A percentile compares a stretch with the other conserved stretches of the same genome.
Evolutionary conservation across 2,329 filamentous ascomycete genomes (phyloP).

Genomic region (Aspergillus tanneri): DNA sequence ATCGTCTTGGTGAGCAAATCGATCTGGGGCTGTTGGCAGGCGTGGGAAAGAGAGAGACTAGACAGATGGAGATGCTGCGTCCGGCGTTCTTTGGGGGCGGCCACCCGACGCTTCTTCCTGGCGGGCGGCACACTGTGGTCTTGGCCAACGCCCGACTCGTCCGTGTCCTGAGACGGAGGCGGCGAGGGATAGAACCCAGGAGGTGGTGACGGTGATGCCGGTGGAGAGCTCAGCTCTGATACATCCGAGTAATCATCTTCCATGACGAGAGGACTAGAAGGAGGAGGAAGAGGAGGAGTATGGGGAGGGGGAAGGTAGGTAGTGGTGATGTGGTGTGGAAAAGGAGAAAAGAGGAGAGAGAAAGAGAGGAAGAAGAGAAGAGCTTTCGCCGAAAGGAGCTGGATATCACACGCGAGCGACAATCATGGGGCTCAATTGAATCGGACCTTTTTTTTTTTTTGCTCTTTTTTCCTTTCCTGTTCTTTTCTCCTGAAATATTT

Average conservation of each 20-base stretch:
- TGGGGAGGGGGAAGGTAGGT: slow-evolving; percentile 2
- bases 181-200: slow-evolving; percentile 43
- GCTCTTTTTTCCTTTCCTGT: slow-evolving; percentile 11
- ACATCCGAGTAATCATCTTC: slow-evolving; percentile 35
- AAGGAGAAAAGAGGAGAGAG: slow-evolving; percentile 13
- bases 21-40: slow-evolving; percentile 61
- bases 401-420: slow-evolving; percentile 13
- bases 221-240: slow-evolving; percentile 45
- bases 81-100: slow-evolving; percentile 65
- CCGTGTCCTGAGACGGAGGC: slow-evolving; percentile 43
- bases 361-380: slow-evolving; percentile 14
- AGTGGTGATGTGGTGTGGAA: slow-evolving; percentile 15
- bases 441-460: slow-evolving; percentile 2
- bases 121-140: slow-evolving; percentile 67
- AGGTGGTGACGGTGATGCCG: slow-evolving; percentile 40
- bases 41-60: slow-evolving; percentile 30
- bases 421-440: slow-evolving; percentile 20
- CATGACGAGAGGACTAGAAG: slow-evolving; percentile 20
- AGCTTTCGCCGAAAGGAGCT: slow-evolving; percentile 15
- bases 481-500: too few relatives aligned
- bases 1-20: slow-evolving; percentile 71
- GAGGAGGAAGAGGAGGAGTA: slow-evolving; percentile 5
- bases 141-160: slow-evolving; percentile 45
- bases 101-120: slow-evolving; percentile 70
- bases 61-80: slow-evolving; percentile 78